Percentiles rank a stretch among this genome's conserved stretches.
Conservation (phyloP, 495 filamentous ascomycete species). For the Gamarada debralockiae region DNA sequence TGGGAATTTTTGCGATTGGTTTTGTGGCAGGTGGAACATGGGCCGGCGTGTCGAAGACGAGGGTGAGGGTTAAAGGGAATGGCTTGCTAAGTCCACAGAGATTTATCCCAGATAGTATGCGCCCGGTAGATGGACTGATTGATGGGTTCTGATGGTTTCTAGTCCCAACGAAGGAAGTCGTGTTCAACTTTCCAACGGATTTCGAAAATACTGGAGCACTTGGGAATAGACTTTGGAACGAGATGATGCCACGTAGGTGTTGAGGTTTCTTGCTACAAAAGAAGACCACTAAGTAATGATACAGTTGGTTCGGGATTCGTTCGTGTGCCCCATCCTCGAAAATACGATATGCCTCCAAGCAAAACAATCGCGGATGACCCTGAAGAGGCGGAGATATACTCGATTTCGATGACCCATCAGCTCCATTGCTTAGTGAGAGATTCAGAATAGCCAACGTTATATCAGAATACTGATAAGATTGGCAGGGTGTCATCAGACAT, state of each 20-base stretch:
- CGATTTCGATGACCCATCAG: constrained; percentile 27
- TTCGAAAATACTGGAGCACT: constrained; percentile 23
- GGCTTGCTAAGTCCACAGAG: constrained; percentile 13
- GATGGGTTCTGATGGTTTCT: neutral
- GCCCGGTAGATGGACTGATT: neutral
- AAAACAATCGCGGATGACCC: constrained; percentile 17
- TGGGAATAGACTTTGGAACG: constrained; percentile 26
- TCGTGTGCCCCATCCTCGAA: constrained; percentile 24
- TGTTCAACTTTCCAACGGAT: constrained; percentile 23
- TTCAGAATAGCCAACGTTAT: neutral
- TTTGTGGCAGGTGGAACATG: constrained; percentile 13
- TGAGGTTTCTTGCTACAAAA: neutral
- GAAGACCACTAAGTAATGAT: neutral
- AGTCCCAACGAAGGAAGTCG: constrained; percentile 24
- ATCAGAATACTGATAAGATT: neutral
- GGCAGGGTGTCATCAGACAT: constrained; percentile 23
- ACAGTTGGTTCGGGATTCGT: constrained; percentile 28
- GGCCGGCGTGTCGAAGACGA: neutral
- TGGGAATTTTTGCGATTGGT: constrained; percentile 1
- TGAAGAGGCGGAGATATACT: constrained; percentile 25
- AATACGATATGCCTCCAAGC: constrained; percentile 25
- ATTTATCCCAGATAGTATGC: constrained; percentile 20
- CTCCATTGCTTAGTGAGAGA: constrained; percentile 26
- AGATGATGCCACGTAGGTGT: constrained; percentile 26
- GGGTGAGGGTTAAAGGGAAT: neutral